A percentile compares a stretch with the other conserved stretches of the same genome.
Evolutionary conservation across 2,329 filamentous ascomycete species (phyloP).

Genomic region (Colletotrichum tanaceti): DNA sequence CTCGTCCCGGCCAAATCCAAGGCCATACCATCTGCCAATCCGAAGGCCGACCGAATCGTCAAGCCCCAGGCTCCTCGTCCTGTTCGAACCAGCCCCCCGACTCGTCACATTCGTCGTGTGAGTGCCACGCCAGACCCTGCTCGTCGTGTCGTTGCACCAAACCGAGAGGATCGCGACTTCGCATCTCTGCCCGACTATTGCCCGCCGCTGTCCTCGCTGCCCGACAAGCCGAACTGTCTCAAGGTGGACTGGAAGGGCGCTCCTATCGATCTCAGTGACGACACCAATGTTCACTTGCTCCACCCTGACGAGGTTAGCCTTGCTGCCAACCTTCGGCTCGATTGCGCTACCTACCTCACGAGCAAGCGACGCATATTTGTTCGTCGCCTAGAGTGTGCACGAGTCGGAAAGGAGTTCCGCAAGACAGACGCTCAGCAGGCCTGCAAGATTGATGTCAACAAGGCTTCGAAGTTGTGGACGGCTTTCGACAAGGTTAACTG

Average conservation of each 20-base stretch:
- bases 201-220: slow-evolving; percentile 75
- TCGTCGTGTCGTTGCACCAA: slow-evolving; percentile 68
- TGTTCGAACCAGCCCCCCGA: slow-evolving; percentile 48
- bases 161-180: slow-evolving; percentile 86
- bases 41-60: slow-evolving; percentile 48
- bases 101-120: slow-evolving; percentile 49
- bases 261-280: slow-evolving; percentile 78
- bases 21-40: slow-evolving; percentile 41
- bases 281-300: slow-evolving; percentile 76
- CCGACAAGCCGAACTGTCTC: slow-evolving; percentile 74
- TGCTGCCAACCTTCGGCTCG: slow-evolving; percentile 82
- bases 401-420: slow-evolving; percentile 83
- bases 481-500: slow-evolving; percentile 90
- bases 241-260: slow-evolving; percentile 91
- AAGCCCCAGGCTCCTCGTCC: slow-evolving; percentile 53
- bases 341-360: slow-evolving; percentile 88
- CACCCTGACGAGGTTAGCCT: slow-evolving; percentile 82
- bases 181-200: slow-evolving; percentile 76
- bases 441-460: slow-evolving; percentile 99
- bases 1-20: slow-evolving; percentile 34
- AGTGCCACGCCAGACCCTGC: slow-evolving; percentile 63
- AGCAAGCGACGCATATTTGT: slow-evolving; percentile 94
- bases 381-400: slow-evolving; percentile 74
- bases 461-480: slow-evolving; percentile 91
- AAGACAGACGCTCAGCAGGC: slow-evolving; percentile 96